Evolutionary conservation across 2,329 filamentous ascomycete genomes (phyloP).

Genomic region (Mycocentrospora acerina): DNA sequence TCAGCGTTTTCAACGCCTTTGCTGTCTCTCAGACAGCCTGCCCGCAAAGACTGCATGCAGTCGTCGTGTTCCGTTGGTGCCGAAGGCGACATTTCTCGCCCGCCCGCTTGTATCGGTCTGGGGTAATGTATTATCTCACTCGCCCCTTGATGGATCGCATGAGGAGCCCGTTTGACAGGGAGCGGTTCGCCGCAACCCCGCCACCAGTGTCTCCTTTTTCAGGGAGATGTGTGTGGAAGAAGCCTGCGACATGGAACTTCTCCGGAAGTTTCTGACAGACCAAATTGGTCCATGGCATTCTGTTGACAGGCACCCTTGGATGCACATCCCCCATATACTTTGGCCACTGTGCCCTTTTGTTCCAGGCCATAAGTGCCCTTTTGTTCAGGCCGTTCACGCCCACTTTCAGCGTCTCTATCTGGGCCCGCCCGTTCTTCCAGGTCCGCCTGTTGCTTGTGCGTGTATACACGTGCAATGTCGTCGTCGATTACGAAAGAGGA

Average conservation of each 20-base stretch:
- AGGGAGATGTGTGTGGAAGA: slow-evolving; percentile 26
- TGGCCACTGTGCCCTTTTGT: slow-evolving; percentile 2
- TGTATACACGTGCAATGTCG: slow-evolving; percentile 4
- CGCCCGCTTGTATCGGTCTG: slow-evolving; percentile 1
- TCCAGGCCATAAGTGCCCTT: background rate
- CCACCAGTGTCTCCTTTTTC: slow-evolving; percentile 25
- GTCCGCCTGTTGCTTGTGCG: slow-evolving; percentile 10
- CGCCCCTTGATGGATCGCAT: slow-evolving; percentile 18
- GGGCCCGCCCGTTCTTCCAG: slow-evolving; percentile 11
- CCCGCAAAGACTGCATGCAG: slow-evolving; percentile 6
- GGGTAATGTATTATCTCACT: slow-evolving; percentile 18
- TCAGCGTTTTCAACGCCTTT: background rate
- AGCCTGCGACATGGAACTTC: slow-evolving; percentile 25
- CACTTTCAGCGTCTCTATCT: slow-evolving; percentile 4
- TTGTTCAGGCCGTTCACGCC: background rate
- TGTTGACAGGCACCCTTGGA: slow-evolving; percentile 21
- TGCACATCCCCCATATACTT: slow-evolving; percentile 10
- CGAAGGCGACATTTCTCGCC: background rate
- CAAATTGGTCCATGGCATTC: slow-evolving; percentile 23
- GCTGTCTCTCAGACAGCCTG: background rate
- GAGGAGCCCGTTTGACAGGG: slow-evolving; percentile 25
- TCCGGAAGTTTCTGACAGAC: slow-evolving; percentile 18
- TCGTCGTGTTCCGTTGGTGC: slow-evolving; percentile 7
- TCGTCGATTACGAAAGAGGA: slow-evolving; percentile 14
- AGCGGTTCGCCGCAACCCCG: slow-evolving; percentile 13